A percentile compares a stretch with the other conserved stretches of the same genome.
Evolutionary conservation across 2,329 filamentous ascomycete genomes (phyloP).

Genomic region (Hortaea sp.): DNA sequence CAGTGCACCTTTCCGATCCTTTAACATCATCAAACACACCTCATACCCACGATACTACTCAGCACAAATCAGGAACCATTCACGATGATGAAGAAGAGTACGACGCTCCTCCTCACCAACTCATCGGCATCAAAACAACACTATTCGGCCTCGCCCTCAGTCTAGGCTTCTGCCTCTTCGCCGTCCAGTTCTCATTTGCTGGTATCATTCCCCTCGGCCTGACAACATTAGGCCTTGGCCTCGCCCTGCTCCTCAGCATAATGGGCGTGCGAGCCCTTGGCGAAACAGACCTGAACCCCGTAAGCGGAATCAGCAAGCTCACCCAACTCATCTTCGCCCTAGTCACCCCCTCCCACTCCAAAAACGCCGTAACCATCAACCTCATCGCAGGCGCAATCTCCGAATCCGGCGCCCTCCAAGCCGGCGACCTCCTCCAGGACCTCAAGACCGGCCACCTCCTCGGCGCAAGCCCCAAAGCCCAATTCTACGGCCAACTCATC

Average conservation of each 20-base stretch:
- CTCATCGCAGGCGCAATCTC: slow-evolving; percentile 84
- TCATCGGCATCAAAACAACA: slow-evolving; percentile 63
- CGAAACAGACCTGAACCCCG: slow-evolving; percentile 90
- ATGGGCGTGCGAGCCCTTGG: slow-evolving; percentile 57
- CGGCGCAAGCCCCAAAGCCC: slow-evolving; percentile 82
- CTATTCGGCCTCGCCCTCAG: slow-evolving; percentile 66
- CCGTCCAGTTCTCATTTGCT: slow-evolving; percentile 76
- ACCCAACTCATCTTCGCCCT: slow-evolving; percentile 92
- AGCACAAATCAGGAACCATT: background rate
- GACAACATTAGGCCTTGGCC: slow-evolving; percentile 71
- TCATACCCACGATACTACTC: background rate
- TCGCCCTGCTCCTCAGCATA: slow-evolving; percentile 58
- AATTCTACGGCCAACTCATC: slow-evolving; percentile 94
- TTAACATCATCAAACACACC: background rate
- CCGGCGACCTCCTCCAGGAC: slow-evolving; percentile 93
- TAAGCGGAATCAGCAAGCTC: slow-evolving; percentile 91
- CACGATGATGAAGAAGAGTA: slow-evolving; percentile 38
- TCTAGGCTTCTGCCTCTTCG: slow-evolving; percentile 66
- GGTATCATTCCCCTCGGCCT: slow-evolving; percentile 70
- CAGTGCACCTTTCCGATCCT: slow-evolving; percentile 19
- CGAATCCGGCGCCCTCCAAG: slow-evolving; percentile 79
- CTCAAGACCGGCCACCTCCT: slow-evolving; percentile 92
- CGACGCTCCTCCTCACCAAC: slow-evolving; percentile 76
- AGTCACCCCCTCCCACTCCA: slow-evolving; percentile 69
- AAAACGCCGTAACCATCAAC: slow-evolving; percentile 88